Evolutionary conservation across 495 filamentous ascomycete genomes (phyloP).

Genomic region (Chaetomium tenue): DNA sequence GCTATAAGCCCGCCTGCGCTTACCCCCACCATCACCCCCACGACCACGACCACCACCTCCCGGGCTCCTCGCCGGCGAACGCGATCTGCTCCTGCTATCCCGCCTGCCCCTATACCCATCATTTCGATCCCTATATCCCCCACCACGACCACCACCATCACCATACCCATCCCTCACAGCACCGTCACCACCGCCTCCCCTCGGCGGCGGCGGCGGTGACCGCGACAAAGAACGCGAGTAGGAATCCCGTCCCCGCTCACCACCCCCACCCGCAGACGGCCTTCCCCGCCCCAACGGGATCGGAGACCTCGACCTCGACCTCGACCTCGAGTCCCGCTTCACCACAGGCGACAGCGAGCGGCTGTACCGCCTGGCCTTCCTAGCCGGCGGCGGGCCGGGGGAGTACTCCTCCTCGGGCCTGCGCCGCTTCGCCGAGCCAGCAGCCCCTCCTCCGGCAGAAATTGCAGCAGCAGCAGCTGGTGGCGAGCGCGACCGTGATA

Average conservation of each 20-base stretch:
- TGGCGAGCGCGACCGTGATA: conserved; percentile 17
- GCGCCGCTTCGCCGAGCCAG: conserved; percentile 17
- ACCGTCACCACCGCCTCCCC: conserved; percentile 1
- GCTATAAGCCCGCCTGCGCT: conserved; percentile 36
- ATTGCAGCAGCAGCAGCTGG: conserved; percentile 4
- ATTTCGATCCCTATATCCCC: conserved; percentile 7
- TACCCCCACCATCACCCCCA: neutral
- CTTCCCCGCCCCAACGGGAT: neutral
- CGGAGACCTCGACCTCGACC: conserved; percentile 4
- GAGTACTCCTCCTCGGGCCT: conserved; percentile 23
- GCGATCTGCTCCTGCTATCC: conserved; percentile 18
- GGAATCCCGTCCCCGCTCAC: neutral
- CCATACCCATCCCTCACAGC: neutral
- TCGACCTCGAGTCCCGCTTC: neutral
- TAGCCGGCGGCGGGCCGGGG: conserved; percentile 19
- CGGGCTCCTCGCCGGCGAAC: conserved; percentile 19
- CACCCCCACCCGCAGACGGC: neutral
- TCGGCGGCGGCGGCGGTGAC: conserved; percentile 7
- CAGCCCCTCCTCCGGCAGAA: neutral
- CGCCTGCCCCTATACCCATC: conserved; percentile 11
- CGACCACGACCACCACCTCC: neutral
- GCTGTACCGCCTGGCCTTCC: conserved; percentile 15
- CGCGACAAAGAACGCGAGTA: conserved; percentile 15
- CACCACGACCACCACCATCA: neutral
- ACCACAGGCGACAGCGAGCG: conserved; percentile 10